These are phyloP conservation scores for Fragaria nilgerrensis DNA, from an alignment of 306 rosid genomes.

Conservation along the genomic window DNA sequence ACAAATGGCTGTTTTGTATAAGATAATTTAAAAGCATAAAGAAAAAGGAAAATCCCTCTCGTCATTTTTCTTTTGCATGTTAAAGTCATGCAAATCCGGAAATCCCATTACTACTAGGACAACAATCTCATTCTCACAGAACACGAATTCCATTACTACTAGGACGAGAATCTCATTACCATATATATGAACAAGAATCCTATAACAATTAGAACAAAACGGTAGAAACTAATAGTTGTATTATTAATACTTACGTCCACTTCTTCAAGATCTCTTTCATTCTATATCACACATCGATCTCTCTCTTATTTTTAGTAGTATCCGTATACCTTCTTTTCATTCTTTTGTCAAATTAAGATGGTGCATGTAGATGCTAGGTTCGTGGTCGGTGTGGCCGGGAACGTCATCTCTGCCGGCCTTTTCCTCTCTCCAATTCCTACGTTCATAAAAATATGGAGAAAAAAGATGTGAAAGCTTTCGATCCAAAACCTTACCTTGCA, in stretches of 20 bases:
- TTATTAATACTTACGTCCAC: slow-evolving; percentile 17
- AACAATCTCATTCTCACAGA: no score
- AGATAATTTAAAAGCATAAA: not conserved
- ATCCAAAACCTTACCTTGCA: slow-evolving; percentile 33
- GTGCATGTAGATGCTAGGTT: slow-evolving; percentile 1
- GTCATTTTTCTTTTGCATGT: not conserved
- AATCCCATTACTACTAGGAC: no score
- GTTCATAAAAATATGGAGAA: not conserved
- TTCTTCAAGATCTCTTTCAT: no score
- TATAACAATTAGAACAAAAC: not conserved
- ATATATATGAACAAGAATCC: not conserved
- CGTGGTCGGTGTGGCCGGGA: not conserved
- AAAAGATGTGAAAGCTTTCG: not conserved
- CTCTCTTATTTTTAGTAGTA: not conserved
- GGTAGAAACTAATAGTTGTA: not conserved
- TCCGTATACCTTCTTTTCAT: not conserved
- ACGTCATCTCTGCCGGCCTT: not conserved
- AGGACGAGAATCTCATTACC: not conserved
- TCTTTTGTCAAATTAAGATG: slow-evolving; percentile 27
- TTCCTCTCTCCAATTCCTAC: not conserved
- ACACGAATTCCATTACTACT: no score
- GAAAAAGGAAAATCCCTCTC: not conserved
- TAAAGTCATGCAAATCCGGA: no score
- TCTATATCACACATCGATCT: no score
- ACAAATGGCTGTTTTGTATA: not conserved